Evolutionary conservation across 768 basidiomycete species (phyloP), one percentile per base, ranked within the genome.

Genomic region (Gyrodon lividus): DNA sequence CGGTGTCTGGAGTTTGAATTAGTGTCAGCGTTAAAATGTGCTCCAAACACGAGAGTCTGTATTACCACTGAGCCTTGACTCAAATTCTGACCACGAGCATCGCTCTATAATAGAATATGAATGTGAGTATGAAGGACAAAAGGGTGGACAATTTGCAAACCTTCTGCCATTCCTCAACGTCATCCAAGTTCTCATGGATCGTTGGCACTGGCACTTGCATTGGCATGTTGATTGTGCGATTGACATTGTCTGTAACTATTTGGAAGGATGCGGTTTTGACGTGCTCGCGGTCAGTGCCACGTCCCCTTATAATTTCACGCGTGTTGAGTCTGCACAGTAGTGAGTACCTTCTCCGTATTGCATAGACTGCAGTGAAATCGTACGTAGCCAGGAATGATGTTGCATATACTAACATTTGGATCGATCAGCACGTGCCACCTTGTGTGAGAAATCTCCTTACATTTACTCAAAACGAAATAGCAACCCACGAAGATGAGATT

Each of bases 381-480:
- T 60, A 83, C 81, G 84, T 82, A 34, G 84, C 83, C 62, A 86
- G 70, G 65, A 83, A 75, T n/a, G 84, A 85, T 44, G 81, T 77
- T 0, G 77, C 80, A 55, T 85, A 83, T n/a, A 84, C 82, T 83
- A 49, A 28, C 43, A 24, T 10, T 51, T 24, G 43, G 24, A 44
- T 40, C 42, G 53, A 42, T 46, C 42, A 33, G 37, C 45, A 24
- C 14, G 55, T 16, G 22, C 22, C 6, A n/a, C 38, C 16, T 39
- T 17, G 14, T n/a, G 39, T n/a, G 31, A 31, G 41, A 6, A 22
- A 22, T 34, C 3, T 23, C 65, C 83, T 57, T 61, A 85, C 85
- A 58, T 71, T 87, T 88, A 64, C 80, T 82, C 31, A 87, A 65
- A 44, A 82, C 74, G 54, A 89, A 86, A 62, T 86, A 87, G 42